Conservation (phyloP, 176 grass and related monocot genomes). For the maize (Zea mays) region Zm-B73-REFERENCE-NAM-5.0 NC_050096.1:213044501-213045000, state of each 20-base stretch:
- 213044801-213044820: conserved; percentile 65
- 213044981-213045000: conserved; percentile 75
- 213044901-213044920: too few relatives aligned
- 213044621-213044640: conserved; percentile 48
- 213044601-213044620: conserved; percentile 47
- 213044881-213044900: too few relatives aligned
- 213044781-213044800: conserved; percentile 90
- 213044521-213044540: conserved; percentile 53
- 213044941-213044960: conserved; percentile 63
- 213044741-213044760: conserved; percentile 68
- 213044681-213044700: conserved; percentile 77
- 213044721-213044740: conserved; percentile 71
- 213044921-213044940: conserved; percentile 24
- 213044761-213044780: conserved; percentile 79
- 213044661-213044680: conserved; percentile 74
- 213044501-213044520: conserved; percentile 69
- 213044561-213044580: conserved; percentile 67
- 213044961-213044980: conserved; percentile 72
- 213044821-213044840: conserved; percentile 86
- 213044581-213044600: conserved; percentile 81
- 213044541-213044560: conserved; percentile 60
- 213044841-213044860: conserved; percentile 31
- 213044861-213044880: background rate
- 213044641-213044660: conserved; percentile 67
- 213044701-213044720: conserved; percentile 88